Percentiles rank a stretch among this genome's conserved stretches.
Conservation (phyloP, 2,329 filamentous ascomycete species). For the Balansia obtecta region DNA sequence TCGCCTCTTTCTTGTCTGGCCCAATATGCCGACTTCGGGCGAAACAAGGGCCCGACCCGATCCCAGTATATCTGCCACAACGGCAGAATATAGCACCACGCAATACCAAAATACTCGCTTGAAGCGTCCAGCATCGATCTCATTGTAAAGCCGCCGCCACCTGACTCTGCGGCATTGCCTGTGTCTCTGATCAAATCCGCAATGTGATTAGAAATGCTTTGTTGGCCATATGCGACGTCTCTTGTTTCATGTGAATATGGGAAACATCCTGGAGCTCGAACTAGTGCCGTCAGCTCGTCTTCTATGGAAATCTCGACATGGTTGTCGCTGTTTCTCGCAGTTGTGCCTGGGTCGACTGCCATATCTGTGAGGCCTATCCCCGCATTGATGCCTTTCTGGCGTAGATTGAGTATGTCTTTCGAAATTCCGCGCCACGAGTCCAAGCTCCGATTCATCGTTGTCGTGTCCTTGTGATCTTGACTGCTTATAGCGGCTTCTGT, state of each 20-base stretch:
- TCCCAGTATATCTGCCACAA: slow-evolving; percentile 20
- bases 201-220: slow-evolving; percentile 11
- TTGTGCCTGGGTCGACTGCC: not conserved
- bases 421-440: not conserved
- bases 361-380: not conserved
- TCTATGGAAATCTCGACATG: not conserved
- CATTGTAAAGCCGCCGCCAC: too few relatives aligned
- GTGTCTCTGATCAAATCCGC: too few relatives aligned
- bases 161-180: not conserved
- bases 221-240: slow-evolving; percentile 15
- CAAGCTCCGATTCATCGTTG: not conserved
- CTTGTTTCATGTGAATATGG: slow-evolving; percentile 15
- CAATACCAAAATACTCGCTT: not conserved
- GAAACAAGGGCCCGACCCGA: slow-evolving; percentile 26
- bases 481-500: too few relatives aligned
- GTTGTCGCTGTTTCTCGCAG: not conserved
- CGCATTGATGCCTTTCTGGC: not conserved
- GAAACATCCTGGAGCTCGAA: slow-evolving; percentile 16
- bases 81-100: slow-evolving; percentile 5
- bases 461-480: not conserved
- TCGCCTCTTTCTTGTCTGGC: slow-evolving; percentile 12
- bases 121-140: not conserved
- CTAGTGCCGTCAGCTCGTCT: slow-evolving; percentile 5
- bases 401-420: not conserved
- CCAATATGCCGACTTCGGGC: slow-evolving; percentile 24